phyloP scores from a whole-genome alignment of 2,329 filamentous ascomycete genomes.

The Exophiala aquamarina region DNA sequence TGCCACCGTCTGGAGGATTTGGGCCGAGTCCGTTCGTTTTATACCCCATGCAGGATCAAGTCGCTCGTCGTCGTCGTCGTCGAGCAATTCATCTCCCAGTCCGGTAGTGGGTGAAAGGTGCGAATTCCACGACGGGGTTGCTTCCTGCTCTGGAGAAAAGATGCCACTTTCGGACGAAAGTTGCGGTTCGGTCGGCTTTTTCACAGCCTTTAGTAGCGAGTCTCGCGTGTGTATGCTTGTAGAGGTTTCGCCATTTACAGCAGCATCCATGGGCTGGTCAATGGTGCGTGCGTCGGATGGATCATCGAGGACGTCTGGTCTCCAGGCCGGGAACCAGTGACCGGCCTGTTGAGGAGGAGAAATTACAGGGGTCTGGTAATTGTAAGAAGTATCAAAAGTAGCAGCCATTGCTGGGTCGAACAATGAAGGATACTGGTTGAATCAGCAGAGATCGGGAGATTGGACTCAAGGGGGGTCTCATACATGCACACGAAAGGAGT shows the following conservation, averaged over 20 bases:
- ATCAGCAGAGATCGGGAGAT: no score
- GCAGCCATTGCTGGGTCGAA: no score
- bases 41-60: constrained; percentile 29
- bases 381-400: not conserved
- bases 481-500: no score
- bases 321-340: constrained; percentile 58
- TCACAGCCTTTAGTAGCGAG: no score
- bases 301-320: constrained; percentile 40
- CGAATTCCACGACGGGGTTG: constrained; percentile 2
- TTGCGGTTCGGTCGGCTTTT: not conserved
- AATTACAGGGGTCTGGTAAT: not conserved
- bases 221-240: no score
- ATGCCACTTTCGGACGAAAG: no score
- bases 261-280: no score
- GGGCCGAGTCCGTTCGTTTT: constrained; percentile 19
- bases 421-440: no score
- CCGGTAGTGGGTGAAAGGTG: not conserved
- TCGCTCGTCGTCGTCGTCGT: constrained; percentile 23
- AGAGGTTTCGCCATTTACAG: no score
- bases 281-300: no score
- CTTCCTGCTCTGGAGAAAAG: no score
- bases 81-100: constrained; percentile 19
- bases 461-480: no score
- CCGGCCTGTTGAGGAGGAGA: constrained; percentile 25
- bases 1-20: constrained; percentile 23